Percentiles rank a stretch among this genome's conserved stretches.
phyloP scores from a whole-genome alignment of 1,284 basidiomycete species.

The Xerocomus amazonicus region DNA sequence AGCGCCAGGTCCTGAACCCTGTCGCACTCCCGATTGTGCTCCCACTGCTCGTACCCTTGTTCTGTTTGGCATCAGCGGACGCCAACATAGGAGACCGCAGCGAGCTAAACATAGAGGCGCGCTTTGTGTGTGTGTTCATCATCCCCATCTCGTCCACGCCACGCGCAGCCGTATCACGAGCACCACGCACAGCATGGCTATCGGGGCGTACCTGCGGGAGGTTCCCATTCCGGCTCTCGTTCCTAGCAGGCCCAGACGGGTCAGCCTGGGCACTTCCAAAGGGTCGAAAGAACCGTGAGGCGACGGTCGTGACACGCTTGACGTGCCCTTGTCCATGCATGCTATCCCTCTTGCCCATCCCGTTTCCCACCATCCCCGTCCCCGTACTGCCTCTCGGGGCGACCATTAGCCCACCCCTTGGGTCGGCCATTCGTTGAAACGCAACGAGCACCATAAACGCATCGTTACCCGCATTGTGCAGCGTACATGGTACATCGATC shows the following conservation, averaged over 20 bases:
- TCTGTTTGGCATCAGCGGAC: slow-evolving; percentile 3
- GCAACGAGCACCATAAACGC: slow-evolving; percentile 62
- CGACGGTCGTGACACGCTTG: slow-evolving; percentile 15
- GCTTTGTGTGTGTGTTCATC: slow-evolving; percentile 1
- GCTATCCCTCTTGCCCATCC: neutral
- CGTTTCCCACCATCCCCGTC: neutral
- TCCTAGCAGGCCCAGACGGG: neutral
- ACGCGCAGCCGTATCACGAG: neutral
- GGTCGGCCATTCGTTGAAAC: slow-evolving; percentile 62
- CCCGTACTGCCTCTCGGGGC: neutral
- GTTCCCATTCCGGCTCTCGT: neutral
- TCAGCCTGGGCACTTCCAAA: neutral
- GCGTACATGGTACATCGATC: slow-evolving; percentile 37
- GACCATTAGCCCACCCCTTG: slow-evolving; percentile 16
- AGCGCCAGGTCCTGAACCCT: neutral
- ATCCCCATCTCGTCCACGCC: slow-evolving; percentile 25
- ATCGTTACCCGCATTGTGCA: slow-evolving; percentile 72
- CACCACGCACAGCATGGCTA: neutral
- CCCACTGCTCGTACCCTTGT: slow-evolving; percentile 1
- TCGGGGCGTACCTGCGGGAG: too few species aligned
- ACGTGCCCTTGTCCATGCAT: neutral
- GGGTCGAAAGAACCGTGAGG: slow-evolving; percentile 21
- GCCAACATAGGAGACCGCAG: slow-evolving; percentile 7
- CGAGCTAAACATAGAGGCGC: slow-evolving; percentile 21
- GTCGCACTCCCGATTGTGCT: slow-evolving; percentile 5